Conservation (phyloP, 331 rosid genomes). For the Malus hybrid region DNA sequence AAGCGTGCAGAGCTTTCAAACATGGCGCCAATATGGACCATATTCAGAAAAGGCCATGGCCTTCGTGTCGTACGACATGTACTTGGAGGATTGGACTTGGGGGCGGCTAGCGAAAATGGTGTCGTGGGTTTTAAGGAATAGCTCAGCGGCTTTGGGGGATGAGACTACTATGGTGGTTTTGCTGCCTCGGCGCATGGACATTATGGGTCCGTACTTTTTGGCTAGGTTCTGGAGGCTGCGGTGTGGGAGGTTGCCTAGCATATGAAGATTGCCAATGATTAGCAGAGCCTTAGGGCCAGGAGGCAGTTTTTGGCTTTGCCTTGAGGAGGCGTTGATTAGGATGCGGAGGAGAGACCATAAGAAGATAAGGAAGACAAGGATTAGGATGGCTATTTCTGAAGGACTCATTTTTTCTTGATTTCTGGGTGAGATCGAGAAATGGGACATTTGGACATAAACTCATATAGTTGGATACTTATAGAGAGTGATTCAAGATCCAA, state of each 20-base stretch:
- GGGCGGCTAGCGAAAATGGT: constrained; percentile 8
- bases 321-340: not conserved
- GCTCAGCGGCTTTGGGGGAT: constrained; percentile 6
- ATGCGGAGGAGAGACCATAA: not conserved
- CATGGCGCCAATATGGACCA: constrained; percentile 7
- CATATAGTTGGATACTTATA: no score
- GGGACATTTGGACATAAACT: no score
- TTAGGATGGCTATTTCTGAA: not conserved
- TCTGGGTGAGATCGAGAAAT: not conserved
- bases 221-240: constrained; percentile 21
- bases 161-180: constrained; percentile 13
- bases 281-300: constrained; percentile 32
- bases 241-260: constrained; percentile 20
- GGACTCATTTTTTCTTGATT: not conserved
- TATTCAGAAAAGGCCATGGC: not conserved
- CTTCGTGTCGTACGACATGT: constrained; percentile 8
- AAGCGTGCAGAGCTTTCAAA: not conserved
- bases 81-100: not conserved
- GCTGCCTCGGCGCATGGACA: constrained; percentile 29
- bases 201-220: constrained; percentile 32
- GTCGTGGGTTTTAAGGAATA: constrained; percentile 8
- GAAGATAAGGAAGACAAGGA: not conserved
- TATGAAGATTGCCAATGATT: constrained; percentile 25
- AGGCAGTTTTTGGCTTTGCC: constrained; percentile 9
- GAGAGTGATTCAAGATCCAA: no score